These are phyloP conservation scores for Fusarium palustre DNA, from an alignment of 2,329 filamentous ascomycete species.

Conservation along the genomic window DNA sequence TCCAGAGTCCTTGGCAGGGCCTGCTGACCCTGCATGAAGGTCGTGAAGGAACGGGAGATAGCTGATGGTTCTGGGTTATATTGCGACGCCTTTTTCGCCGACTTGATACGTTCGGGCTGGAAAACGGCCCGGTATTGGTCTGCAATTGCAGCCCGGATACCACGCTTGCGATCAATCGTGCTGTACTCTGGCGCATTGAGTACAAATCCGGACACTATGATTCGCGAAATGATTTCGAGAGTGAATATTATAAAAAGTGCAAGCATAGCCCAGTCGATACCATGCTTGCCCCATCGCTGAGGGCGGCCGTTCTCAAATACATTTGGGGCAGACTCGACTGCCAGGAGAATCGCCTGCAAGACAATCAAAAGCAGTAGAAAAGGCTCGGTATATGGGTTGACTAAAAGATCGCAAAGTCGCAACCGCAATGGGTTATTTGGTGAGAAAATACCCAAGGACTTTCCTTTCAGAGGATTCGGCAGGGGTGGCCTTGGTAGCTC, in stretches of 20 bases:
- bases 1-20: conserved; percentile 71
- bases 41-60: conserved; percentile 83
- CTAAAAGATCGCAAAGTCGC: conserved; percentile 82
- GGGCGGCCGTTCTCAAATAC: conserved; percentile 74
- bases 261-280: conserved; percentile 84
- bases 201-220: conserved; percentile 93
- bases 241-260: conserved; percentile 91
- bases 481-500: conserved; percentile 34
- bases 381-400: conserved; percentile 88
- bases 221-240: conserved; percentile 81
- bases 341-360: conserved; percentile 86
- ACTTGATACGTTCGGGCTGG: conserved; percentile 80
- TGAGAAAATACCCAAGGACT: conserved; percentile 85
- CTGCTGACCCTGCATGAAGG: conserved; percentile 73
- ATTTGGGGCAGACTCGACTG: conserved; percentile 81
- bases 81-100: conserved; percentile 66
- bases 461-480: conserved; percentile 85
- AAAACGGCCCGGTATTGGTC: conserved; percentile 85
- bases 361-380: conserved; percentile 88
- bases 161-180: conserved; percentile 83
- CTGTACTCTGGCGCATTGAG: conserved; percentile 93
- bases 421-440: conserved; percentile 80
- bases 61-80: conserved; percentile 67
- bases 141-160: conserved; percentile 77
- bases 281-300: conserved; percentile 72